Base-by-base conservation (phyloP, 2,329 filamentous ascomycete species). In the Fusarium redolens region DNA sequence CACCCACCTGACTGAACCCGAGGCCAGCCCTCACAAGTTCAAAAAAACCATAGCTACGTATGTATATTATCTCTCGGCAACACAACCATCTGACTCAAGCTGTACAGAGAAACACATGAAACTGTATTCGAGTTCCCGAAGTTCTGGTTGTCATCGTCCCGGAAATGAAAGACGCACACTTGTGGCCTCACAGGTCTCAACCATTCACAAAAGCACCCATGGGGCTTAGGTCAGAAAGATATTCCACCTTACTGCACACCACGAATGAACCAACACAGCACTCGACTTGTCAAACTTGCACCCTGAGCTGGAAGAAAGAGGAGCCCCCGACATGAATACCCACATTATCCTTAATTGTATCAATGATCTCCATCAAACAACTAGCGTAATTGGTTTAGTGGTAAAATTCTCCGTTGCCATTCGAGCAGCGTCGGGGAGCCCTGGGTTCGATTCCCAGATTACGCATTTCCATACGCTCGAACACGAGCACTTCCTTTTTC, bases 381-480 rank as follows among this genome's bases (percentile, higher is more conserved):
- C 44, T 40, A 62, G 69, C 69, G 69, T 72, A 72, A 72, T 72
- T 72, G 69, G 69, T 72, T 72, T 72, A 72, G 69, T 72, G 69
- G 69, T 72, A 72, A 72, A 72, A 72, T 72, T 72, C 69, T 72
- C 69, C 69, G 69, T 72, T 72, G 69, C 69, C 65, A 72, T 72
- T 22, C 45, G 61, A 61, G 64, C 12, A 68, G 12, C 33, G 43
- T 72, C 68, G 59, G 69, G 68, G 69, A 72, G 69, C 69, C 69
- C 69, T 65, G 69, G 68, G 68, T 72, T 72, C 64, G 69, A 72
- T 72, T 72, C 69, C 69, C 69, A 61, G 69, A 72, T 72, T 72
- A 72, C 69, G 69, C 69, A 72, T 11, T 0, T 15, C 0, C 0
- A 22, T 1, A 4, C 4, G 12, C 40, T 18, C 6, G 1, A 2